Evolutionary conservation across 768 basidiomycete genomes (phyloP).

Genomic region (Mycena indigotica): DNA sequence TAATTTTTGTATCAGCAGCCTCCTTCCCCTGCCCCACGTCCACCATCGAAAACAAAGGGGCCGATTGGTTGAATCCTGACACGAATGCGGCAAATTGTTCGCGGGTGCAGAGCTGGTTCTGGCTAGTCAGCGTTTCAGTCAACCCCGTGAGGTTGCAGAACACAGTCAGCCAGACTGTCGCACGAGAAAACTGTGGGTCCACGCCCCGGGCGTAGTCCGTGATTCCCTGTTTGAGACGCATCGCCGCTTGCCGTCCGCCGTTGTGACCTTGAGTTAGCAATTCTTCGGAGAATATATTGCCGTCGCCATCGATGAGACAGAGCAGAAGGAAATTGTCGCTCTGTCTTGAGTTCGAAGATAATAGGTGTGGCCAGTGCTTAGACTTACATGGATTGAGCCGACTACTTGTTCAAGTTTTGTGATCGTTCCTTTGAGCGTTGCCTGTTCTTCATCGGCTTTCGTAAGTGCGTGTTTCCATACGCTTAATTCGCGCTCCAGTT

Average conservation of each 20-base stretch:
- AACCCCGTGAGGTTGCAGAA: constrained; percentile 47
- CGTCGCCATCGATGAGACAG: constrained; percentile 53
- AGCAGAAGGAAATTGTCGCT: too few relatives aligned
- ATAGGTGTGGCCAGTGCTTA: too few relatives aligned
- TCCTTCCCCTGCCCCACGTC: constrained; percentile 57
- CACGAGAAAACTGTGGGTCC: neutral
- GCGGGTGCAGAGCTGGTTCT: constrained; percentile 30
- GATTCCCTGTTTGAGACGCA: too few relatives aligned
- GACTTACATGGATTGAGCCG: too few relatives aligned
- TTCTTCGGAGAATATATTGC: constrained; percentile 43
- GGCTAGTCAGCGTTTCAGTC: constrained; percentile 37
- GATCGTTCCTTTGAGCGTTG: too few relatives aligned
- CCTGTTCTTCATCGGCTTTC: too few relatives aligned
- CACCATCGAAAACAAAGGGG: constrained; percentile 49
- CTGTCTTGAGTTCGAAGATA: too few relatives aligned
- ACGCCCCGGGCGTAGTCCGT: too few relatives aligned
- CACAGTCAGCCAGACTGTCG: constrained; percentile 36
- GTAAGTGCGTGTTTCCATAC: too few relatives aligned
- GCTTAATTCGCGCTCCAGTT: too few relatives aligned
- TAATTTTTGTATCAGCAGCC: constrained; percentile 56
- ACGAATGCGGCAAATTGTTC: constrained; percentile 48
- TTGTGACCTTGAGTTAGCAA: constrained; percentile 40
- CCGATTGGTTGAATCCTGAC: constrained; percentile 52
- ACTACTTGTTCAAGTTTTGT: too few relatives aligned
- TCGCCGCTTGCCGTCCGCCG: constrained; percentile 40